A percentile compares a stretch with the other conserved stretches of the same genome.
These are phyloP conservation scores for Picochlorum costavermella DNA, from an alignment of 139 green algal species.

Conservation along the genomic window DNA sequence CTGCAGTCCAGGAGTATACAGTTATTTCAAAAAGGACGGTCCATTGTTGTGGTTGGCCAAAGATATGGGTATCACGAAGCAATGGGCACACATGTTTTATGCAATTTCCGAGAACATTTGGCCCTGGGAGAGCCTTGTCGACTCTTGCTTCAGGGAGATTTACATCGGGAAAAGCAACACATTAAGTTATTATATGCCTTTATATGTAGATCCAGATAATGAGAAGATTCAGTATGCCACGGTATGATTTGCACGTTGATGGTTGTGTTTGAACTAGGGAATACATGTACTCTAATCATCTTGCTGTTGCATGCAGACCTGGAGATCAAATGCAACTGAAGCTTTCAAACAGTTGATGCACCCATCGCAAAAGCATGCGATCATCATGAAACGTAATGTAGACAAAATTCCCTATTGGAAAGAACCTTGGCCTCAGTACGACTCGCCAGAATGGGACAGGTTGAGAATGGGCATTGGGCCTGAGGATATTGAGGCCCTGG, in stretches of 20 bases:
- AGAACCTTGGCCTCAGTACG: slow-evolving; percentile 16
- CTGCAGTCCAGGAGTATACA: neutral
- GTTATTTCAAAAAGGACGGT: neutral
- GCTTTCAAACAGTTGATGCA: neutral
- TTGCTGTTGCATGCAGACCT: neutral
- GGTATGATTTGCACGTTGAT: neutral
- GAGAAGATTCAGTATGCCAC: neutral
- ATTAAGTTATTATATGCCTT: slow-evolving; percentile 27
- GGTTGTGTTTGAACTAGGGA: no score
- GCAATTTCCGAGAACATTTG: slow-evolving; percentile 7
- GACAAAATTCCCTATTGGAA: neutral
- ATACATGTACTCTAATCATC: neutral
- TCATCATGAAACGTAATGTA: neutral
- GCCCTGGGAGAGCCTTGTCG: neutral
- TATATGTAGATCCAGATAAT: neutral
- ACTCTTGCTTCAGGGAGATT: slow-evolving; percentile 21
- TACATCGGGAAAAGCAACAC: slow-evolving; percentile 27
- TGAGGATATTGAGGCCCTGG: slow-evolving; percentile 19
- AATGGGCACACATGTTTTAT: slow-evolving; percentile 10
- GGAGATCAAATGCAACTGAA: neutral
- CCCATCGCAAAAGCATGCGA: neutral
- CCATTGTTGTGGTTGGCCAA: slow-evolving; percentile 4
- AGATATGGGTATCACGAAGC: neutral
- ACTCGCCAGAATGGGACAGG: slow-evolving; percentile 10
- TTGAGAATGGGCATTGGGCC: slow-evolving; percentile 23